Evolutionary conservation across 2,329 filamentous ascomycete species (phyloP), one percentile per base, ranked within the genome.

Genomic region (Tolypocladium amazonense): DNA sequence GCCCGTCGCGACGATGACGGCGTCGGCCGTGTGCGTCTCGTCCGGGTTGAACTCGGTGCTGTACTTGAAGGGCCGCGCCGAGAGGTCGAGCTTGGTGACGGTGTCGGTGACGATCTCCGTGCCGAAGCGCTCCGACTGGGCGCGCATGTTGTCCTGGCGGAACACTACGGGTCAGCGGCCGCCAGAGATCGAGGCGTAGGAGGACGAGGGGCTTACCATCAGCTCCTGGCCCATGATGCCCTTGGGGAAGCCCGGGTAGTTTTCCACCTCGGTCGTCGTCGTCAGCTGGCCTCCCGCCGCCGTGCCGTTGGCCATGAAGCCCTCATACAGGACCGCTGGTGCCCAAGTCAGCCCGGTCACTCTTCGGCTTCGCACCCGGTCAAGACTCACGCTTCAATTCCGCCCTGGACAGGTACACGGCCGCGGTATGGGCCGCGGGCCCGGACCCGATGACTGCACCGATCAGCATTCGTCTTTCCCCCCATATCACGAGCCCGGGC

Each of bases 221-320:
- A 99, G 80, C 70, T 91, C 88, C 60, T 83, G 77, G 66, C 94
- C 94, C 76, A 91, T 89, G 73, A 99, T 92, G 64, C 88, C 89
- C 68, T 90, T 84, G 70, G 90, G 89, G 79, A 97, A 99, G 56
- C 94, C 94, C 33, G 94, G 94, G 77, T 88, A 99, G 83, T 99
- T 99, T 81, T 99, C 94, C 62, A 99, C 87, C 67, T 99, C 95
- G 70, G 96, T 97, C 59, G 94, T 99, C 33, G 95, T 99, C 59
- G 95, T 99, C 67, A 99, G 83, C 81, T 99, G 94, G 60, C 94
- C 94, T 67, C 94, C 94, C 53, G 94, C 91, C 8, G 94, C 94
- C 69, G 95, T 96, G 70, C 93, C 94, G 72, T 97, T 94, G 69
- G 94, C 94, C 74, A 99, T 87, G 83, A 99, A 96, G 68, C 94